A percentile compares a stretch with the other conserved stretches of the same genome.
phyloP scores from a whole-genome alignment of 2,329 filamentous ascomycete genomes.

The Colletotrichum musicola region DNA sequence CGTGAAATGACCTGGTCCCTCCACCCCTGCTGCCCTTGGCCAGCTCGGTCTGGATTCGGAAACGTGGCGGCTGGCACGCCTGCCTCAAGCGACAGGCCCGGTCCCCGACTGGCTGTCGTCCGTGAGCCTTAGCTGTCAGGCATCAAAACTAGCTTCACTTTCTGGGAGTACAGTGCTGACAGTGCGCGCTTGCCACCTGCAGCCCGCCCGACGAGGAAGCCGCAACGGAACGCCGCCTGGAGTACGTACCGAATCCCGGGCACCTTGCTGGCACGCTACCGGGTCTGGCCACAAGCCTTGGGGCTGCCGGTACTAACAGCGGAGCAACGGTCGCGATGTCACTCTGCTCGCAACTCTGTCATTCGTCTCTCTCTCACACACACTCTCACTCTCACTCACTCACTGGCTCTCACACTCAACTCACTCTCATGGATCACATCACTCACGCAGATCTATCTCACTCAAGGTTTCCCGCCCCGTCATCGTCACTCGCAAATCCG shows the following conservation, averaged over 20 bases:
- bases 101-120: constrained; percentile 12
- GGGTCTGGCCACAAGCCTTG: constrained; percentile 20
- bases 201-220: constrained; percentile 24
- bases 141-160: constrained; percentile 13
- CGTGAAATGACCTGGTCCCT: constrained; percentile 25
- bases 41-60: constrained; percentile 37
- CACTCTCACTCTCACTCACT: constrained; percentile 9
- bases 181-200: constrained; percentile 24
- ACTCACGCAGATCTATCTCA: constrained; percentile 30
- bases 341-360: neutral
- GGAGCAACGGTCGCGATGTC: constrained; percentile 24
- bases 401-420: constrained; percentile 3
- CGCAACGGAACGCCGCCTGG: neutral
- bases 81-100: constrained; percentile 24
- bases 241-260: constrained; percentile 14
- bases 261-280: neutral
- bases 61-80: constrained; percentile 39
- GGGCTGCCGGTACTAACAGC: constrained; percentile 28
- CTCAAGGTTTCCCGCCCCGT: constrained; percentile 28
- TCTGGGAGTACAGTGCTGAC: constrained; percentile 4
- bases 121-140: constrained; percentile 19
- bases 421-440: constrained; percentile 6
- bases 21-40: neutral
- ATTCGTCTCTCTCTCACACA: neutral
- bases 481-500: constrained; percentile 24